phyloP scores from a whole-genome alignment of 2,329 filamentous ascomycete genomes.

The Colletotrichum ledebouriae region DNA sequence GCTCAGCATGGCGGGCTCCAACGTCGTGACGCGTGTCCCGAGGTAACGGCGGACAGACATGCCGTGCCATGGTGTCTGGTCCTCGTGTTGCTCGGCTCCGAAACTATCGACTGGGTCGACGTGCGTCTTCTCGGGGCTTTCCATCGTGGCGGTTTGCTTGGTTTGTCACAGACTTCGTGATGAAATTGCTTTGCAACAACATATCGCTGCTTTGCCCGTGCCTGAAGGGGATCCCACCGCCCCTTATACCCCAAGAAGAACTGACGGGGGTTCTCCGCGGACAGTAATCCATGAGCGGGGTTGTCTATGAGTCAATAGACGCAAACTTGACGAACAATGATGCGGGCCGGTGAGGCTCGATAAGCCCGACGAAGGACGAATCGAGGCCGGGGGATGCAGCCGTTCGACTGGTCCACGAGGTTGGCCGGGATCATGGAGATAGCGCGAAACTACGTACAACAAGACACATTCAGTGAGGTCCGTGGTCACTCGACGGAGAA shows the following conservation, averaged over 20 bases:
- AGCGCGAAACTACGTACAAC: not conserved
- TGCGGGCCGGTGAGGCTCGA: conserved; percentile 1
- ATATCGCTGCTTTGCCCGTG: too few species aligned
- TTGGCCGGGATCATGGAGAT: conserved; percentile 15
- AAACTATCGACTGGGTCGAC: conserved; percentile 6
- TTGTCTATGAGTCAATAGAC: conserved; percentile 32
- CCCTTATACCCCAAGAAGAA: conserved; percentile 18
- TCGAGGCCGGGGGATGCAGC: not conserved
- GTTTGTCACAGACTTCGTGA: not conserved
- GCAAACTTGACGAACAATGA: not conserved
- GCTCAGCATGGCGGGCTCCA: conserved; percentile 69
- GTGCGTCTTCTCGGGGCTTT: conserved; percentile 25
- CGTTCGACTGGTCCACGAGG: not conserved
- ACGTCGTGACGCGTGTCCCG: conserved; percentile 64
- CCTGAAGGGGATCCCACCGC: not conserved
- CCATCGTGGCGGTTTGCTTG: conserved; percentile 3
- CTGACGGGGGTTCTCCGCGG: not conserved
- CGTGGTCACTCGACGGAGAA: not conserved
- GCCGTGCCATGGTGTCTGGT: conserved; percentile 60
- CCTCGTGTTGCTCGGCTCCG: conserved; percentile 39
- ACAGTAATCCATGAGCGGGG: conserved; percentile 26
- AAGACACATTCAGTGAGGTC: not conserved
- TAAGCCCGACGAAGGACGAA: conserved; percentile 6
- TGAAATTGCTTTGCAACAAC: not conserved
- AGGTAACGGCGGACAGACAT: conserved; percentile 64